Evolutionary conservation across 169 alveolate genomes (phyloP).

Genomic region (Eimeria sp.): DNA sequence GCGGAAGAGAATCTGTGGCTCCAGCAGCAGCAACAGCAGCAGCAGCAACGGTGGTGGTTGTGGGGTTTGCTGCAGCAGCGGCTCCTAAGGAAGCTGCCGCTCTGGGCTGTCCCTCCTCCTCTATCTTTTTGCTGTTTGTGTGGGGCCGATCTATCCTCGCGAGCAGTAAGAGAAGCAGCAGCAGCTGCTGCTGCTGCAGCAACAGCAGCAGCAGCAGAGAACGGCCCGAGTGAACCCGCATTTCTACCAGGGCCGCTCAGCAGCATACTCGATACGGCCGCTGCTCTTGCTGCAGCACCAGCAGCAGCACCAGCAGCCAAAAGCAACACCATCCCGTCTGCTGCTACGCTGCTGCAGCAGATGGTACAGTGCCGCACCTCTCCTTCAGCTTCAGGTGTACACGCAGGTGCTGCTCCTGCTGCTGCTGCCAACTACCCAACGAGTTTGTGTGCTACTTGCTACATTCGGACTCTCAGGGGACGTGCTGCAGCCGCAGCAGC

Average conservation of each 20-base stretch:
- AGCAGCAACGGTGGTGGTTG: constrained; percentile 36
- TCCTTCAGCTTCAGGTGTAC: background rate
- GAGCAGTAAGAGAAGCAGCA: constrained; percentile 31
- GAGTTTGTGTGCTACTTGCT: constrained; percentile 17
- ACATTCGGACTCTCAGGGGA: background rate
- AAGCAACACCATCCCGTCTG: background rate
- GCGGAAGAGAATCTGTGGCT: constrained; percentile 28
- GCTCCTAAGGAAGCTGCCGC: background rate
- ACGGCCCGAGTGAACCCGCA: background rate
- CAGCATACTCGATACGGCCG: background rate
- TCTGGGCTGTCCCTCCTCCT: constrained; percentile 20
- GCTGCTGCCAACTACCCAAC: background rate
- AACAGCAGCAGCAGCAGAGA: background rate
- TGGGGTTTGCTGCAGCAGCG: background rate
- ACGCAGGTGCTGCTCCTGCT: background rate
- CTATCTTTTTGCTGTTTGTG: constrained; percentile 2
- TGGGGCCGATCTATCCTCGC: background rate
- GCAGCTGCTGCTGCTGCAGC: constrained; percentile 16
- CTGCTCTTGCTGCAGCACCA: constrained; percentile 15
- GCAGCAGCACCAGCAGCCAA: constrained; percentile 41
- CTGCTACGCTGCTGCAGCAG: constrained; percentile 46
- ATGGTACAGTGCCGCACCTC: constrained; percentile 17
- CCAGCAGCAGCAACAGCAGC: constrained; percentile 66
- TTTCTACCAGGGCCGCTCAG: background rate
- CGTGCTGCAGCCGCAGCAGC: constrained; percentile 62